Evolutionary conservation across 2,329 filamentous ascomycete species (phyloP), one percentile per base, ranked within the genome.

Genomic region (Xylariaceae sp.): DNA sequence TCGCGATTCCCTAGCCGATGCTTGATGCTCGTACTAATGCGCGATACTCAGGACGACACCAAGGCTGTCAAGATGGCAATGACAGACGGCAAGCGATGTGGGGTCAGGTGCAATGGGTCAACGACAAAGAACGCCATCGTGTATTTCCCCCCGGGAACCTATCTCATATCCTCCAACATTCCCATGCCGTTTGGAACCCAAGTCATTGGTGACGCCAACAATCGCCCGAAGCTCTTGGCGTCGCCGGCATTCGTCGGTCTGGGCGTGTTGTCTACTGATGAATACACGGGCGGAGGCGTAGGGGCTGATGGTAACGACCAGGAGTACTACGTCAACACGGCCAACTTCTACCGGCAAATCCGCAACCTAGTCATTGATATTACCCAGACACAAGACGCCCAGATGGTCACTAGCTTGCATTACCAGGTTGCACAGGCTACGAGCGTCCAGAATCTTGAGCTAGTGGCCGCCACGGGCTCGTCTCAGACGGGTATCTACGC

Each of bases 351-450:
- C 21, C 40, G 53, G 23, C 53, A 55, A 24, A 37, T 55, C 17
- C 53, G 53, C 8, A 55, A 55, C 4, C 12, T 55, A 19, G 44
- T 23, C 19, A 50, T 55, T 21, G 53, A 55, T 3, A 55, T 55
- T 8, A 31, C 6, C 26, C 37, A 3, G 8, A 48, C 21, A 2
- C 43, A 4, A 16, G 43, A 33, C 36, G 23, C 24, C 6, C 16
- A 26, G 23, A 24, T 16, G 12, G 17, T 41, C 7, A 24, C 53
- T 17, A 19, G 36, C 9, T 6, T 55, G 5, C 53, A 55, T 14
- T 55, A 37, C 4, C 53, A 55, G 16, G 45, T 55, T 0, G 53
- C 45, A 5, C 53, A 55, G 39, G 53, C 53, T 6, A 55, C 53
- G 6, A 43, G 24, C 1, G 12, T 55, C 12, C 36, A 55, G 45